Evolutionary conservation across 768 basidiomycete species (phyloP).

Genomic region (Epithele typhae): DNA sequence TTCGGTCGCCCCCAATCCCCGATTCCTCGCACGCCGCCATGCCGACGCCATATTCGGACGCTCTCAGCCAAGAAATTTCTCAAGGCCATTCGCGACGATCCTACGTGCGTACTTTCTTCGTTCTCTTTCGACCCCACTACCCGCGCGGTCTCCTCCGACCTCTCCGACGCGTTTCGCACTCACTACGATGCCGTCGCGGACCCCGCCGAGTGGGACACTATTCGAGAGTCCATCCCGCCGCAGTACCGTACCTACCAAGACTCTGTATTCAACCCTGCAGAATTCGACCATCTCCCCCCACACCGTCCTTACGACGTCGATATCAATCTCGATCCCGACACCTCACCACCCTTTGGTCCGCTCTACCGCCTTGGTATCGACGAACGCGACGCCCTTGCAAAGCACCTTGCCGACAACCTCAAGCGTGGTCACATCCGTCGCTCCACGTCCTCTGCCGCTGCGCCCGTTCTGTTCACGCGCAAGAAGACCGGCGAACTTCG

Average conservation of each 20-base stretch:
- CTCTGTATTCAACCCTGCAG: constrained; percentile 21
- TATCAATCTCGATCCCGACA: constrained; percentile 30
- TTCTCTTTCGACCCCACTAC: not conserved
- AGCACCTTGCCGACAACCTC: constrained; percentile 31
- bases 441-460: constrained; percentile 22
- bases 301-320: constrained; percentile 31
- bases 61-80: too few species aligned
- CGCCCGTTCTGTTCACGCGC: constrained; percentile 25
- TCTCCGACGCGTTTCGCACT: not conserved
- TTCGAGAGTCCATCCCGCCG: not conserved
- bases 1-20: too few species aligned
- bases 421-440: constrained; percentile 25
- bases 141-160: not conserved
- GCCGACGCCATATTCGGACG: too few species aligned
- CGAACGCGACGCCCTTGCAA: constrained; percentile 12
- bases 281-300: constrained; percentile 29
- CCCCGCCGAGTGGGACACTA: not conserved
- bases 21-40: too few species aligned
- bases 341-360: constrained; percentile 18
- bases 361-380: constrained; percentile 19
- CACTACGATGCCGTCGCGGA: not conserved
- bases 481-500: constrained; percentile 23
- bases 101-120: constrained; percentile 12
- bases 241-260: constrained; percentile 22
- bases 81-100: constrained; percentile 7